Evolutionary conservation across 2,329 filamentous ascomycete genomes (phyloP).

Genomic region (Cladorrhinum sp.): DNA sequence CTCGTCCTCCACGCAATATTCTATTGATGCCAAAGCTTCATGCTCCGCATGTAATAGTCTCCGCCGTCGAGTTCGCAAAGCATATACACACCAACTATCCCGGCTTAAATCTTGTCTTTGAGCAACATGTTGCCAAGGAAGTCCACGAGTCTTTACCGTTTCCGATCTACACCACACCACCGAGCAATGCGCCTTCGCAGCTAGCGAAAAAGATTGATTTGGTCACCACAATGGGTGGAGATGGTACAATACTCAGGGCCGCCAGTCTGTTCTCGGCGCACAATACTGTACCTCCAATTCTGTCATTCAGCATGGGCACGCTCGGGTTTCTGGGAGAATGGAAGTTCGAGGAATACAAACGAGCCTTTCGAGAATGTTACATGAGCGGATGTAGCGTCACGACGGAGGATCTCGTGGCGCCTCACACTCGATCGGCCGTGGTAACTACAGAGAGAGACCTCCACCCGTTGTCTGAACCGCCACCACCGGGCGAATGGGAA

Average conservation of each 20-base stretch:
- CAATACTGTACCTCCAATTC: constrained; percentile 77
- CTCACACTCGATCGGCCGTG: constrained; percentile 39
- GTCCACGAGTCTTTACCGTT: constrained; percentile 70
- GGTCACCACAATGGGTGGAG: constrained; percentile 85
- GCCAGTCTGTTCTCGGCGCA: constrained; percentile 83
- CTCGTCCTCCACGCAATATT: constrained; percentile 53
- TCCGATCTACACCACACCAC: constrained; percentile 64
- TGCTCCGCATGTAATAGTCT: constrained; percentile 50
- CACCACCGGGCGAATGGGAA: constrained; percentile 56
- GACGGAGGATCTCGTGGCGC: constrained; percentile 42
- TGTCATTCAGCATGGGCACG: constrained; percentile 96
- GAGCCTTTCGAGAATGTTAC: constrained; percentile 88
- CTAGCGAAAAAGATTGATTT: constrained; percentile 82
- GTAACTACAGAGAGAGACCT: constrained; percentile 30
- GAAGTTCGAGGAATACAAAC: constrained; percentile 91
- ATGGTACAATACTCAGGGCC: constrained; percentile 85
- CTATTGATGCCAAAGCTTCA: constrained; percentile 59
- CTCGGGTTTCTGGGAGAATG: constrained; percentile 94
- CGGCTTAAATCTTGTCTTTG: constrained; percentile 76
- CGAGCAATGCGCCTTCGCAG: constrained; percentile 40
- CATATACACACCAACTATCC: constrained; percentile 80
- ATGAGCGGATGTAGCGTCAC: constrained; percentile 64
- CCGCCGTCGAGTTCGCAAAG: constrained; percentile 56
- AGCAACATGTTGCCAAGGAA: constrained; percentile 68
- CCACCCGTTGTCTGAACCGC: constrained; percentile 5